phyloP scores from a whole-genome alignment of 2,329 filamentous ascomycete genomes.

The Fusarium sambucinum region DNA sequence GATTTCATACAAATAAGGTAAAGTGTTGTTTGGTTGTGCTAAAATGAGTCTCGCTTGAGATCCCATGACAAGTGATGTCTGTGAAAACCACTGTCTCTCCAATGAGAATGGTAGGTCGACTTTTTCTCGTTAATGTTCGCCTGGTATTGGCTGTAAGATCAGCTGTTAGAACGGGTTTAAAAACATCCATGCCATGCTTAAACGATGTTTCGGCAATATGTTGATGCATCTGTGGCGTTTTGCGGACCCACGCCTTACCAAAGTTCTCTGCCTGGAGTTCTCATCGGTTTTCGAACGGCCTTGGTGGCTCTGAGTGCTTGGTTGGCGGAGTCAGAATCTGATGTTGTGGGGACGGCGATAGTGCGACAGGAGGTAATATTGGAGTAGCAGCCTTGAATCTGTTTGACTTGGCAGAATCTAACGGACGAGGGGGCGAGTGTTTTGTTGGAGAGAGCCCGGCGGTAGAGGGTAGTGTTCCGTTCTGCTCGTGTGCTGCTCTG shows the following conservation, averaged over 20 bases:
- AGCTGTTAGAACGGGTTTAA: slow-evolving; percentile 1
- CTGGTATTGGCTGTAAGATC: slow-evolving; percentile 14
- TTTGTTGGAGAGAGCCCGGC: slow-evolving; percentile 66
- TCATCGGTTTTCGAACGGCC: slow-evolving; percentile 39
- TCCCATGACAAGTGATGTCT: slow-evolving; percentile 17
- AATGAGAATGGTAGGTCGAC: slow-evolving; percentile 1
- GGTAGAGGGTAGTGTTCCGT: slow-evolving; percentile 57
- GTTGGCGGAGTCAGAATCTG: slow-evolving; percentile 70
- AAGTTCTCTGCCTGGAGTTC: slow-evolving; percentile 6
- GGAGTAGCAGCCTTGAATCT: slow-evolving; percentile 53
- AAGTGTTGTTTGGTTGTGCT: slow-evolving; percentile 22
- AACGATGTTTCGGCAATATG: slow-evolving; percentile 5
- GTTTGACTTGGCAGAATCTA: slow-evolving; percentile 45
- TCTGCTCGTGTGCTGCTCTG: slow-evolving; percentile 43
- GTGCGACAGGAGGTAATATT: slow-evolving; percentile 68
- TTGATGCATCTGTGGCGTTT: slow-evolving; percentile 24
- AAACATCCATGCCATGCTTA: slow-evolving; percentile 5
- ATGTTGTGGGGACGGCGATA: slow-evolving; percentile 69
- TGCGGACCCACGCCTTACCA: slow-evolving; percentile 14
- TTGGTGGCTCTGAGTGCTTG: slow-evolving; percentile 58
- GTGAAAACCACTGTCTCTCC: slow-evolving; percentile 4
- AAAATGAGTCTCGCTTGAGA: slow-evolving; percentile 10
- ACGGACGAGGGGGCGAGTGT: slow-evolving; percentile 60
- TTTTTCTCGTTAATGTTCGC: slow-evolving; percentile 12
- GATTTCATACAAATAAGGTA: slow-evolving; percentile 24